Evolutionary conservation across 139 green algal species (phyloP), one percentile per base, ranked within the genome.

Genomic region (Haematococcus lacustris): DNA sequence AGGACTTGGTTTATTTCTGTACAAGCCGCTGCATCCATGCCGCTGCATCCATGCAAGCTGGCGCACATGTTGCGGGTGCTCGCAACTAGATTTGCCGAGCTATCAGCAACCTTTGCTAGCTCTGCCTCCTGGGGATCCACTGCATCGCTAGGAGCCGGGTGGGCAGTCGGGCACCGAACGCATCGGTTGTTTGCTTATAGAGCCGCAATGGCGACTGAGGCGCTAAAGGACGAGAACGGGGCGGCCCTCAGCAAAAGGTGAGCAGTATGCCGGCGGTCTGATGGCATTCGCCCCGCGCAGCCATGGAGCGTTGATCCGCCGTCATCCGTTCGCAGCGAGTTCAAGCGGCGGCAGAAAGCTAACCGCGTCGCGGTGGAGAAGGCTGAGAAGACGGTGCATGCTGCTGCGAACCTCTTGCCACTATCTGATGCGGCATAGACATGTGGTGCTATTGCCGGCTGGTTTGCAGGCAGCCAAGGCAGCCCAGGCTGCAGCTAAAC

Each of bases 221-320:
- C 93, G 9, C 74, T 93, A 1, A 80, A 93, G 47, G 89, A 96
- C 71, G 92, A 96, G 80, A 87, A 86, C 64, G 92, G 92, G 33
- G 75, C 88, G 53, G 78, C 78, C 2, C 83, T 97, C 76, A 94
- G 87, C 84, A 97, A 97, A 80, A 97, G 86, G 92, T 93, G 37
- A 32, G 78, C 51, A 21, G n/a, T n/a, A n/a, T n/a, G n/a, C n/a
- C n/a, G n/a, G n/a, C n/a, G n/a, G n/a, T n/a, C n/a, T n/a, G n/a
- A n/a, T 68, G 13, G 43, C 43, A 17, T 28, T 53, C 9, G 43
- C 9, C 9, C 43, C 17, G 43, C 9, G 43, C 9, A 53, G 43
- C 43, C 9, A 53, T 28, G 6, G 37, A 6, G 71, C 51, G 43
- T 23, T 66, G 68, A 39, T 60, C n/a, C 25, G n/a, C 35, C 2